Evolutionary conservation across 2,329 filamentous ascomycete genomes (phyloP).

Genomic region (Neofusicoccum parvum): DNA sequence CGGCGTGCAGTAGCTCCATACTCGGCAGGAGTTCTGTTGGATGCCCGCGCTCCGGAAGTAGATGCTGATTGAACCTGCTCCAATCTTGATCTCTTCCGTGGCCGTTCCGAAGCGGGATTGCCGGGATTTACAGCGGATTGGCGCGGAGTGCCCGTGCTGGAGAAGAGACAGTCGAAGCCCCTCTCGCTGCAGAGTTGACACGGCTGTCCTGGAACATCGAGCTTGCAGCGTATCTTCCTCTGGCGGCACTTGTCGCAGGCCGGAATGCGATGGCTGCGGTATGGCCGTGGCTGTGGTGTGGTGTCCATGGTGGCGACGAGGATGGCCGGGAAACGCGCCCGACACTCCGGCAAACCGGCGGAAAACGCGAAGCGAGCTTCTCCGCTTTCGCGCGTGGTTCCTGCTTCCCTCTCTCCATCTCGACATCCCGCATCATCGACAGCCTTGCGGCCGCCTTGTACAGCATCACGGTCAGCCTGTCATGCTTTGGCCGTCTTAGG

Average conservation of each 20-base stretch:
- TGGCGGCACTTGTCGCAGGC: slow-evolving; percentile 45
- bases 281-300: slow-evolving; percentile 38
- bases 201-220: slow-evolving; percentile 41
- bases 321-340: background rate
- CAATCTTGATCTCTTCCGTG: slow-evolving; percentile 32
- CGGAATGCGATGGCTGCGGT: slow-evolving; percentile 47
- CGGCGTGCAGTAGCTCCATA: slow-evolving; percentile 25
- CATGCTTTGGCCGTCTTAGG: background rate
- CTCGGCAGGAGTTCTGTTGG: slow-evolving; percentile 33
- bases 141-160: slow-evolving; percentile 25
- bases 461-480: background rate
- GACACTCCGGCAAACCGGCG: background rate
- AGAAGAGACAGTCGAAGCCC: slow-evolving; percentile 40
- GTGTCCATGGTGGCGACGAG: background rate
- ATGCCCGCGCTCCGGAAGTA: slow-evolving; percentile 28
- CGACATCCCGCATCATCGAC: background rate
- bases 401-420: background rate
- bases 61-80: slow-evolving; percentile 29
- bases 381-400: too few species aligned
- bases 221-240: slow-evolving; percentile 45
- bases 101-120: slow-evolving; percentile 27
- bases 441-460: background rate
- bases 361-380: background rate
- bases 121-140: slow-evolving; percentile 24
- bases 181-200: slow-evolving; percentile 44